These are phyloP conservation scores for Tetrahymena elliotti DNA, from an alignment of 73 alveolate species.

Conservation along the genomic window DNA sequence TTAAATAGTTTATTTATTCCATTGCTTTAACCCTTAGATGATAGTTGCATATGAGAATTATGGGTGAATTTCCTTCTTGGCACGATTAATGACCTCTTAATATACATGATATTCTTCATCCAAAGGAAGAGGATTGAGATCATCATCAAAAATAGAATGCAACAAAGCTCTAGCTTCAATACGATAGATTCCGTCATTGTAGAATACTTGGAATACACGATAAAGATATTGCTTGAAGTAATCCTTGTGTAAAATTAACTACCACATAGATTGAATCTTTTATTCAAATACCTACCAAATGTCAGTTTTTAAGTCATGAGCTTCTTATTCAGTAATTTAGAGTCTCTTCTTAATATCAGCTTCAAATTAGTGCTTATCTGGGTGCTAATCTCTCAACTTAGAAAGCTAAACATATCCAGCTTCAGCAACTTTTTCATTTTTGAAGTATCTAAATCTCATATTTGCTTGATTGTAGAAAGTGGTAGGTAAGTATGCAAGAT, in stretches of 20 bases:
- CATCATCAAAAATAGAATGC: conserved; percentile 19
- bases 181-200: neutral
- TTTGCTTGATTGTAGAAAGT: neutral
- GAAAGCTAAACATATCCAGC: neutral
- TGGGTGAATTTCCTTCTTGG: conserved; percentile 15
- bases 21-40: neutral
- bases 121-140: conserved; percentile 23
- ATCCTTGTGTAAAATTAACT: neutral
- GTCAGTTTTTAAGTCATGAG: neutral
- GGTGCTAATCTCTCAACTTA: neutral
- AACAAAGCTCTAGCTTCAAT: neutral
- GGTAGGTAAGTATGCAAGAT: neutral
- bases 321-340: neutral
- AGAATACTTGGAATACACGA: neutral
- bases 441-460: neutral
- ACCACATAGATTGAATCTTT: neutral
- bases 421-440: neutral
- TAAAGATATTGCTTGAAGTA: neutral
- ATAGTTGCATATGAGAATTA: neutral
- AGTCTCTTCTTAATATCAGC: neutral
- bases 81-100: conserved; percentile 14
- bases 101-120: conserved; percentile 29
- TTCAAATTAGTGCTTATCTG: neutral
- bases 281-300: neutral
- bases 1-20: neutral